Base-by-base conservation (phyloP, 176 grass and related monocot species). In the Musa schizocarpa region DNA sequence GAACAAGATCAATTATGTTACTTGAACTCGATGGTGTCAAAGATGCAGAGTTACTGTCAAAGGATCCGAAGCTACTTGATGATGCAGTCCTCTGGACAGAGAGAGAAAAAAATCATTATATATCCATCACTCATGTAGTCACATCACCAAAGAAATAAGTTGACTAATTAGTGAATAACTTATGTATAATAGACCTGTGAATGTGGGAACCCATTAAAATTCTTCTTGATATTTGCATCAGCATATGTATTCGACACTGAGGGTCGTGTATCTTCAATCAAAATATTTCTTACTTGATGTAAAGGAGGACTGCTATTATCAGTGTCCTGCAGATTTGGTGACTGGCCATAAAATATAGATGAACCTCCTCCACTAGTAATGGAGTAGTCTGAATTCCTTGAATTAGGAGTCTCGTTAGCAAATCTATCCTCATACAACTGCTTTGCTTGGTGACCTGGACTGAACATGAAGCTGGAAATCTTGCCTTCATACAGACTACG, bases 401-500 rank as follows among this genome's bases (percentile, higher is more conserved):
- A 81, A 71, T 52, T 84, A 80, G 13, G 82, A 82, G 69, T 83
- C 27, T 90, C 77, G 80, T 86, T 85, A 48, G 58, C 82, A 86
- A 93, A 81, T 83, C 29, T 79, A 34, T 85, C 92, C 77, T 84
- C 81, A 25, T 72, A 82, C 73, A 78, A 84, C 75, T 82, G 85
- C 59, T 90, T 84, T 82, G 68, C 85, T 52, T 88, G 77, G 77
- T 77, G 86, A 43, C 71, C 79, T 65, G 93, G 76, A 80, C 70
- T 81, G 82, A 81, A 87, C 74, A 77, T 43, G 78, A 85, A 90
- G 61, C 72, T 85, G 81, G 85, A 84, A 53, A 90, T 80, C 75
- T 97, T 97, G 34, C 85, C 87, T 49, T 90, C 80, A 52, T 86
- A 86, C 29, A 68, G 78, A 13, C 88, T 88, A 34, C 77, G 75